These are phyloP conservation scores for Annulohypoxylon nitens DNA, from an alignment of 495 filamentous ascomycete species.

Conservation along the genomic window DNA sequence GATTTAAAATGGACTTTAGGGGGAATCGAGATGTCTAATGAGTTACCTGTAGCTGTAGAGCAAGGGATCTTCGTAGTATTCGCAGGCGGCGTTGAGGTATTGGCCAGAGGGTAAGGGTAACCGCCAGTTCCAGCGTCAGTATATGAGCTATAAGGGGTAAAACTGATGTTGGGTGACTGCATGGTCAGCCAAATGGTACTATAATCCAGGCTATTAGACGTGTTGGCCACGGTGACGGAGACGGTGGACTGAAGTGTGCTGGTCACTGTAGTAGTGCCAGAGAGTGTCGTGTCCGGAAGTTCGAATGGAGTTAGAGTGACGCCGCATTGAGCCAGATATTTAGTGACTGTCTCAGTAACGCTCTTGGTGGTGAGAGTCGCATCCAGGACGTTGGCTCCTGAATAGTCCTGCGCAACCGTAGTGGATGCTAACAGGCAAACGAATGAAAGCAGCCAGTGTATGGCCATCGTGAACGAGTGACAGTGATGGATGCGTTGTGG, in stretches of 20 bases:
- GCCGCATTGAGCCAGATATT: conserved; percentile 41
- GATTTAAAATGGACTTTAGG: background rate
- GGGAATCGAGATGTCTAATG: background rate
- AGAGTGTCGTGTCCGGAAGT: conserved; percentile 20
- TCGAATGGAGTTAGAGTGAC: conserved; percentile 1
- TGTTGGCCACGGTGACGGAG: conserved; percentile 24
- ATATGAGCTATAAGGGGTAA: conserved; percentile 14
- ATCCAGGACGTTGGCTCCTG: conserved; percentile 22
- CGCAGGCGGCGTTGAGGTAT: conserved; percentile 15
- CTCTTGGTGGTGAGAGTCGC: conserved; percentile 32
- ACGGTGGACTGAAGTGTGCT: conserved; percentile 38
- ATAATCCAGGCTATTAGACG: conserved; percentile 13
- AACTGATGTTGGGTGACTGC: conserved; percentile 7
- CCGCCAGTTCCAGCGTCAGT: conserved; percentile 2
- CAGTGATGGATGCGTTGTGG: conserved; percentile 12
- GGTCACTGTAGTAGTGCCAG: conserved; percentile 35
- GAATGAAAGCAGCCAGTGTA: conserved; percentile 40
- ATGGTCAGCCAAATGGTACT: conserved; percentile 1
- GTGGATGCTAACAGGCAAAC: conserved; percentile 35
- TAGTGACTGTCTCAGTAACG: conserved; percentile 41
- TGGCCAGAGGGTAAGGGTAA: conserved; percentile 15
- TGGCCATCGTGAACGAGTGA: conserved; percentile 45
- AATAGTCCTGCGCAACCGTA: conserved; percentile 33
- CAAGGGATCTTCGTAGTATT: conserved; percentile 38
- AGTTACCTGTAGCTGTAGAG: conserved; percentile 42